Evolutionary conservation across 2,329 filamentous ascomycete genomes (phyloP).

Genomic region (Clonostachys rosea): DNA sequence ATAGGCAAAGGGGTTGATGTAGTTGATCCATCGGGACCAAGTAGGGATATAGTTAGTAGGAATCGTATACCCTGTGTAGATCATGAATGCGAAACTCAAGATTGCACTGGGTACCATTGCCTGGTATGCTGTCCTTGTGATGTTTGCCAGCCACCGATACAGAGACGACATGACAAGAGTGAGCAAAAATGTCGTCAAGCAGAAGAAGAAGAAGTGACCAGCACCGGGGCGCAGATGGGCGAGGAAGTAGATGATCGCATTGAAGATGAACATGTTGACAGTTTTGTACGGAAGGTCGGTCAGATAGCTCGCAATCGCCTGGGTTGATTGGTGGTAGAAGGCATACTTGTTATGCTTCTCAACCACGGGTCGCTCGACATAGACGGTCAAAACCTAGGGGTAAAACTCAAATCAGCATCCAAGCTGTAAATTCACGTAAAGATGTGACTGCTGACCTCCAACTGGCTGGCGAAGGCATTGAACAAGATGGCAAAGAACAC

Average conservation of each 20-base stretch:
- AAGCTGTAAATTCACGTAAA: not conserved
- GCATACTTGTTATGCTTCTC: slow-evolving; percentile 47
- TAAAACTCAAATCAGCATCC: slow-evolving; percentile 1
- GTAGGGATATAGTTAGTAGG: slow-evolving; percentile 36
- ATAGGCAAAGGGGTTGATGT: slow-evolving; percentile 65
- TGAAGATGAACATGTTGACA: slow-evolving; percentile 54
- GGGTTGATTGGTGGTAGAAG: slow-evolving; percentile 47
- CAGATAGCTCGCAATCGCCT: slow-evolving; percentile 52
- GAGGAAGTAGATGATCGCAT: slow-evolving; percentile 35
- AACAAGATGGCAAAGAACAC: slow-evolving; percentile 47
- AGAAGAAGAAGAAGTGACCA: slow-evolving; percentile 37
- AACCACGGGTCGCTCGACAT: slow-evolving; percentile 54
- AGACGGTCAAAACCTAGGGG: slow-evolving; percentile 57
- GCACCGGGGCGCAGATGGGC: slow-evolving; percentile 1
- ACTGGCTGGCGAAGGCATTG: slow-evolving; percentile 57
- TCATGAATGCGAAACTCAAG: slow-evolving; percentile 32
- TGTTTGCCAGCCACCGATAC: slow-evolving; percentile 1
- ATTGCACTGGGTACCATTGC: slow-evolving; percentile 19
- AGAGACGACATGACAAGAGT: slow-evolving; percentile 57
- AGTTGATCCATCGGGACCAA: slow-evolving; percentile 12
- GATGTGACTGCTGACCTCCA: slow-evolving; percentile 44
- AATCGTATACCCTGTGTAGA: slow-evolving; percentile 40
- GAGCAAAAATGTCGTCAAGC: slow-evolving; percentile 68
- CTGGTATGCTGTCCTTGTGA: slow-evolving; percentile 17
- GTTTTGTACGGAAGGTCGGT: slow-evolving; percentile 51